Evolutionary conservation across 1,139 yeast genomes (phyloP).

Genomic region (Kurtzmaniella quercitrusa): DNA sequence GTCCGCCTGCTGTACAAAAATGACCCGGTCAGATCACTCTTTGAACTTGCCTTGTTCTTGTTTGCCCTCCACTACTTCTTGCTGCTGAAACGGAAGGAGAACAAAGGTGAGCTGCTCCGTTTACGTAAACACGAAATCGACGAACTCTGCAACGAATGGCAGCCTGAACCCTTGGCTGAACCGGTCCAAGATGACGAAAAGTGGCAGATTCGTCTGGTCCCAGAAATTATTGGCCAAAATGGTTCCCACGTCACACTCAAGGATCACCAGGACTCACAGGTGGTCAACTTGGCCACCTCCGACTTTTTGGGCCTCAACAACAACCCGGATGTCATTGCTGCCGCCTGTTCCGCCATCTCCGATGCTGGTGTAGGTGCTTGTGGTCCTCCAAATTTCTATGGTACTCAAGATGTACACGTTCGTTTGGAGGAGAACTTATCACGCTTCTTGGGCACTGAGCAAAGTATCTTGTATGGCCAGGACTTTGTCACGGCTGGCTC

Average conservation of each 20-base stretch:
- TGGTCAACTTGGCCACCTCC: constrained; percentile 55
- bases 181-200: constrained; percentile 48
- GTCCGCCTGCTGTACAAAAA: constrained; percentile 86
- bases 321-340: constrained; percentile 43
- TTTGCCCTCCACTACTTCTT: constrained; percentile 85
- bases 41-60: constrained; percentile 74
- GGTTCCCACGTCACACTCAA: constrained; percentile 43
- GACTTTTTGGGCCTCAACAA: constrained; percentile 61
- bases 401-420: constrained; percentile 90
- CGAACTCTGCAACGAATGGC: constrained; percentile 85
- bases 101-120: constrained; percentile 65
- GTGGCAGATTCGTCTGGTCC: constrained; percentile 62
- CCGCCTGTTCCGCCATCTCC: constrained; percentile 56
- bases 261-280: constrained; percentile 5
- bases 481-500: constrained; percentile 89
- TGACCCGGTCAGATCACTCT: constrained; percentile 86
- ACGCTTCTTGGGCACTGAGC: constrained; percentile 68
- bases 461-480: constrained; percentile 86
- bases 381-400: constrained; percentile 97
- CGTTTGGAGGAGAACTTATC: constrained; percentile 76
- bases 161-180: constrained; percentile 75
- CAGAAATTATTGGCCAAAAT: constrained; percentile 56
- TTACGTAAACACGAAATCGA: constrained; percentile 70
- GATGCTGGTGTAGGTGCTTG: constrained; percentile 95
- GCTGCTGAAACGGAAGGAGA: constrained; percentile 75